A percentile compares a stretch with the other conserved stretches of the same genome.
Evolutionary conservation across 1,284 basidiomycete species (phyloP).

Genomic region (Cystobasidium slooffiae): DNA sequence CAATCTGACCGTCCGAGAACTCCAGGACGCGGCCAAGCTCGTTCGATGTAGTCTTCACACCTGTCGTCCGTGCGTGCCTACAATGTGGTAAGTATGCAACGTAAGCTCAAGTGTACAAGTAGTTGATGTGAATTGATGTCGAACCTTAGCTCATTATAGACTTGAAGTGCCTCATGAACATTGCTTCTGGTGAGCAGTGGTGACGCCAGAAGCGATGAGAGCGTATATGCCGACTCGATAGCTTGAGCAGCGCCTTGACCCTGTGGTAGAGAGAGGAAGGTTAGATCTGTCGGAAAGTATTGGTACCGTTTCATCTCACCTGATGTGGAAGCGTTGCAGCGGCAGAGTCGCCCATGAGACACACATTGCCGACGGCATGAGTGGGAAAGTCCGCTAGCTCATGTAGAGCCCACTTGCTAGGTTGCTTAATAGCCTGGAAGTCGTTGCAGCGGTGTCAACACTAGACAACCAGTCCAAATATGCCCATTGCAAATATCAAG

Average conservation of each 20-base stretch:
- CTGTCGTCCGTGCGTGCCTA: constrained; percentile 21
- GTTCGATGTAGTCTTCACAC: constrained; percentile 37
- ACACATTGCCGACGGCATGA: constrained; percentile 32
- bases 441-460: neutral
- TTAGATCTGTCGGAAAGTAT: neutral
- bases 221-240: constrained; percentile 38
- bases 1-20: constrained; percentile 27
- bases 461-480: neutral
- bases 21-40: constrained; percentile 33
- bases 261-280: neutral
- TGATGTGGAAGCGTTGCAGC: constrained; percentile 40
- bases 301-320: neutral
- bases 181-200: constrained; percentile 3
- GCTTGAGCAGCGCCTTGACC: constrained; percentile 38
- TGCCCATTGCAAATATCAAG: neutral
- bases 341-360: constrained; percentile 34
- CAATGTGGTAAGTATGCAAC: neutral
- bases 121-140: neutral
- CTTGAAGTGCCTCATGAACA: constrained; percentile 23
- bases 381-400: constrained; percentile 35
- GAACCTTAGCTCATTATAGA: constrained; percentile 38
- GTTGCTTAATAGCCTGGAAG: constrained; percentile 20
- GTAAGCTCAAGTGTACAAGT: neutral
- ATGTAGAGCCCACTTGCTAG: constrained; percentile 36
- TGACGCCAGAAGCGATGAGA: constrained; percentile 24